Base-by-base conservation (phyloP, 108 stramenopile genomes). In the Skeletonema tropicum region DNA sequence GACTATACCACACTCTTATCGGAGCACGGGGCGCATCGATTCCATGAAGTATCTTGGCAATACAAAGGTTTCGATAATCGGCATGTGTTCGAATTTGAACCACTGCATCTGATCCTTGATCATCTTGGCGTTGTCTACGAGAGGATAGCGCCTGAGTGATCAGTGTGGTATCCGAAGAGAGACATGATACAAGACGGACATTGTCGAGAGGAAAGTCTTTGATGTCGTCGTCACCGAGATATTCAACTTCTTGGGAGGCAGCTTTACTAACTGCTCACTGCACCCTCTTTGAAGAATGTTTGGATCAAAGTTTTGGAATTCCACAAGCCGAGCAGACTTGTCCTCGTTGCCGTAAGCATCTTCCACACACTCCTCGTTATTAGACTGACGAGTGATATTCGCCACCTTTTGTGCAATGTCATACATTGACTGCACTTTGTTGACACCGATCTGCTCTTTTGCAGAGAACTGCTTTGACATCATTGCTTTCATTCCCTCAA, bases 31-130 rank as follows among this genome's bases (percentile, higher is more conserved):
- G 82, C 1, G 90, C 64, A 60, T 86, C 92, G 10, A 94, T 89
- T 7, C 86, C 92, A 77, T 96, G 93, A 13, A 96, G 74, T 30
- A 94, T 81, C 71, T 94, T 94, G 1, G 95, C 79, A 39, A 89
- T 57, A 26, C 83, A 83, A 15, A 92, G 73, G 13, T 88, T 74
- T 25, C 87, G 85, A 78, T 95, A 95, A 67, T 93, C 92, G 1
- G 32, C 36, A 11, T 63, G 49, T 9, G 83, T 77, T 39, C 76
- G 79, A 70, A 92, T 66, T 45, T 62, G 57, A 45, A 64, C 76
- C 5, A 70, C 42, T 3, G 65, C 59, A 5, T 38, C 2, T 29
- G 26, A 1, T 13, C 45, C 42, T 26, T 85, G 19, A 38, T 79
- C 64, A 55, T 29, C 26, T 29, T 84, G 64, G 12, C 72, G 67